A percentile compares a stretch with the other conserved stretches of the same genome.
phyloP scores from a whole-genome alignment of 164 flowering plant genomes.

The Paratinospora sagittata region DNA sequence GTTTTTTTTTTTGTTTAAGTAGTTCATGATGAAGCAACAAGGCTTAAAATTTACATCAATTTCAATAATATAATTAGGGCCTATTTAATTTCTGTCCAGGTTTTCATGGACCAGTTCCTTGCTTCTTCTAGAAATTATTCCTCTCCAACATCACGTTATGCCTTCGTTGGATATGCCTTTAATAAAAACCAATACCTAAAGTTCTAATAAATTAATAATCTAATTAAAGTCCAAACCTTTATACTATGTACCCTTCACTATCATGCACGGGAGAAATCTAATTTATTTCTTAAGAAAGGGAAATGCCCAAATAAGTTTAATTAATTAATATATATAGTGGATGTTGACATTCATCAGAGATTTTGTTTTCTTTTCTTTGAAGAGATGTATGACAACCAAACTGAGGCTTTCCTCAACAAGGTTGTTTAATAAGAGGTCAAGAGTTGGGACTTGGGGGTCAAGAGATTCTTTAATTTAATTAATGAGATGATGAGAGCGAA shows the following conservation, averaged over 20 bases:
- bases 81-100: not conserved
- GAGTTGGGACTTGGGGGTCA: not conserved
- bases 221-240: not conserved
- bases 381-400: slow-evolving; percentile 19
- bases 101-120: slow-evolving; percentile 2
- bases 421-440: slow-evolving; percentile 15
- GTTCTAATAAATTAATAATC: not conserved
- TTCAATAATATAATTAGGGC: not conserved
- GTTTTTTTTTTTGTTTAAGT: not conserved
- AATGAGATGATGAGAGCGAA: not conserved
- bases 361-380: slow-evolving; percentile 4
- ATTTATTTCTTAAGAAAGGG: slow-evolving; percentile 17
- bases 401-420: not conserved
- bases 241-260: slow-evolving; percentile 3
- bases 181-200: not conserved
- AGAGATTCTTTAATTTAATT: not conserved
- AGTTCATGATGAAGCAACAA: not conserved
- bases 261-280: slow-evolving; percentile 10
- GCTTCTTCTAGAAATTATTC: slow-evolving; percentile 10
- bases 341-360: slow-evolving; percentile 22
- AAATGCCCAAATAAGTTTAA: not conserved
- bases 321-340: slow-evolving; percentile 4
- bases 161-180: not conserved
- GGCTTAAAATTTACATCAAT: not conserved
- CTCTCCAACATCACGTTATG: slow-evolving; percentile 1